phyloP scores from a whole-genome alignment of 73 alveolate genomes.

The Paramecium sonneborni region DNA sequence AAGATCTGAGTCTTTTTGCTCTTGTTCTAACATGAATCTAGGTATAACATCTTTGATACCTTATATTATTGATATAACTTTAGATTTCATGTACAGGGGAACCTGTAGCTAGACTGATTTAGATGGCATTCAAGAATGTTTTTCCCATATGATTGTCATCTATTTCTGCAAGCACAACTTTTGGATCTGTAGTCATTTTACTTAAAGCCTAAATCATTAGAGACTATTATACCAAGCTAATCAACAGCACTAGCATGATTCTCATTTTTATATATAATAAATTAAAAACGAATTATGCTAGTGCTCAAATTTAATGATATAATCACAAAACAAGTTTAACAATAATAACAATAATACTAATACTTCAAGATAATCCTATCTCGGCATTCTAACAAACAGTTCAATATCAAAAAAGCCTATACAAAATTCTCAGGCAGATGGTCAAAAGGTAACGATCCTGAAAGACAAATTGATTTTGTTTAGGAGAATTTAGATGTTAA shows the following conservation, averaged over 20 bases:
- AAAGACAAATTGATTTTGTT: background rate
- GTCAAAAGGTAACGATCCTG: background rate
- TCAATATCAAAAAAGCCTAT: background rate
- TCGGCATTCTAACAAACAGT: background rate
- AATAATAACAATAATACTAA: background rate
- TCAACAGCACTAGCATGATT: conserved; percentile 2
- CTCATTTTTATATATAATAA: background rate
- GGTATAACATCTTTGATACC: background rate
- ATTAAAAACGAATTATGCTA: background rate
- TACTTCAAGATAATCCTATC: background rate
- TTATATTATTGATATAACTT: conserved; percentile 36
- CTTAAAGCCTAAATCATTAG: background rate
- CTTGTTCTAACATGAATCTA: conserved; percentile 53
- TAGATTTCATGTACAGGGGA: conserved; percentile 54
- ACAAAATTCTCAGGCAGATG: background rate
- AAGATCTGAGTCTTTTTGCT: conserved; percentile 48
- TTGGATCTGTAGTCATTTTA: conserved; percentile 36
- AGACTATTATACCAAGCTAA: background rate
- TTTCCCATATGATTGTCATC: conserved; percentile 55
- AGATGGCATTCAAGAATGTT: conserved; percentile 51
- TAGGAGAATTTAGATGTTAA: background rate
- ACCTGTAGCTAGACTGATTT: conserved; percentile 48
- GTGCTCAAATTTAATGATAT: background rate
- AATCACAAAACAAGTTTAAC: background rate
- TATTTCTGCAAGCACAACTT: conserved; percentile 39